Base-by-base conservation (phyloP, 2,329 filamentous ascomycete genomes). In the Fusarium cicatricum region DNA sequence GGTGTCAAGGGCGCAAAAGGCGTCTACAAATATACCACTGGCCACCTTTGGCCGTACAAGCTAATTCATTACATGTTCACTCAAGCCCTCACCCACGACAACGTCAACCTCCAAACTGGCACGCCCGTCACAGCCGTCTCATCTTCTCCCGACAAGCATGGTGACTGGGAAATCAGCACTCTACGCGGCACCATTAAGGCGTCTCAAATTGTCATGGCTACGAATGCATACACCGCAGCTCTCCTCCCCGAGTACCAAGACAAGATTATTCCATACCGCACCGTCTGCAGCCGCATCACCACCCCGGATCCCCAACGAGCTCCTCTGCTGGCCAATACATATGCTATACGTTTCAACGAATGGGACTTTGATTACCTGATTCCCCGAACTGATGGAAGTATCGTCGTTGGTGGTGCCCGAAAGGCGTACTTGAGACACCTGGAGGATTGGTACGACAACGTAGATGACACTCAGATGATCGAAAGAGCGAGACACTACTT, bases 191-290 rank as follows among this genome's bases (percentile, higher is more conserved):
- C 55, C 0, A 79, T 88, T 44, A 70, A 63, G 3, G 77, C 87
- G 1, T 76, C 75, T 28, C 80, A 79, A 28, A 75, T 90, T n/a
- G 74, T 90, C 16, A 78, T 89, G 39, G 87, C 87, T 11, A 89
- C 85, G 1, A 91, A 91, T 62, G 88, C 77, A 10, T 90, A 90
- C 68, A 89, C 86, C 0, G 82, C 85, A 1, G 79, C 82, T 15
- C 69, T 91, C 4, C 73, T 86, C 3, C 85, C 86, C 0, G 70
- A 79, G 49, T 90, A 88, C 66, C 71, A 77, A 5, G 78, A 82
- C 53, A 81, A 84, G 14, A 89, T 91, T 53, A 79, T 89, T 9
- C 88, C 88, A 0, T 62, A 62, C 23, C 52, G 60, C 2, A 37
- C 37, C 3, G 37, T 53, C 6, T 53, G 51, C 32, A 17, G 75